Percentiles rank a stretch among this genome's conserved stretches.
Evolutionary conservation across 140 eudicot species (phyloP).

Genomic region (Ambrosia hybrid): DNA sequence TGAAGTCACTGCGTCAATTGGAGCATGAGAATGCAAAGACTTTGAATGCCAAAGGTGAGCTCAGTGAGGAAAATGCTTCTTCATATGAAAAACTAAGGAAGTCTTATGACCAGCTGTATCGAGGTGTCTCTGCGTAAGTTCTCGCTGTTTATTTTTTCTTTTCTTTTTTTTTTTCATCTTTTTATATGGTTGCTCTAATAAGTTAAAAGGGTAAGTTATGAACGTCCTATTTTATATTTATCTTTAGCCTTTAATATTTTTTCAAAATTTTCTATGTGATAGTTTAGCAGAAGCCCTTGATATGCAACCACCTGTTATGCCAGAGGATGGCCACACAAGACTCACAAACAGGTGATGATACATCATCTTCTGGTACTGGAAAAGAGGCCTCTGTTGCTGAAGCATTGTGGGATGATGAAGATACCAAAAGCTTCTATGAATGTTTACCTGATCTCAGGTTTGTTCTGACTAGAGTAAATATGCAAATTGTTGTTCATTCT

Average conservation of each 20-base stretch:
- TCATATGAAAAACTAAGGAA: constrained; percentile 90
- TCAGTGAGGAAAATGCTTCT: constrained; percentile 89
- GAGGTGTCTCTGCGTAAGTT: constrained; percentile 95
- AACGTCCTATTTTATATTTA: background rate
- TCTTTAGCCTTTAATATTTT: constrained; percentile 11
- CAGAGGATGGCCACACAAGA: constrained; percentile 96
- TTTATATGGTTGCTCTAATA: background rate
- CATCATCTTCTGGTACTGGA: constrained; percentile 62
- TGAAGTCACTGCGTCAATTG: constrained; percentile 89
- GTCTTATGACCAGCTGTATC: constrained; percentile 83
- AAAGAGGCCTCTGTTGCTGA: constrained; percentile 75
- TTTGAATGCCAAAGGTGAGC: constrained; percentile 88
- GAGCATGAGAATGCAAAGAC: constrained; percentile 96
- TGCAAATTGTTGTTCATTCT: background rate
- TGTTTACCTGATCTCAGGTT: constrained; percentile 94
- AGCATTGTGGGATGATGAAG: constrained; percentile 98
- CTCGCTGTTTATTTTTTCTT: background rate
- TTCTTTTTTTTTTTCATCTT: background rate
- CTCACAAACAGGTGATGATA: constrained; percentile 77
- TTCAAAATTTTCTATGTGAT: constrained; percentile 8
- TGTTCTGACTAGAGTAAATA: constrained; percentile 8
- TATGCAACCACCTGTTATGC: constrained; percentile 91
- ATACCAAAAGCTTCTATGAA: constrained; percentile 88
- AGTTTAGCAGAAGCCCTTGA: constrained; percentile 98
- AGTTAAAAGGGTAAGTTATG: background rate